These are phyloP conservation scores for Diutina ranongensis DNA, from an alignment of 1,139 yeast species.

Conservation along the genomic window DNA sequence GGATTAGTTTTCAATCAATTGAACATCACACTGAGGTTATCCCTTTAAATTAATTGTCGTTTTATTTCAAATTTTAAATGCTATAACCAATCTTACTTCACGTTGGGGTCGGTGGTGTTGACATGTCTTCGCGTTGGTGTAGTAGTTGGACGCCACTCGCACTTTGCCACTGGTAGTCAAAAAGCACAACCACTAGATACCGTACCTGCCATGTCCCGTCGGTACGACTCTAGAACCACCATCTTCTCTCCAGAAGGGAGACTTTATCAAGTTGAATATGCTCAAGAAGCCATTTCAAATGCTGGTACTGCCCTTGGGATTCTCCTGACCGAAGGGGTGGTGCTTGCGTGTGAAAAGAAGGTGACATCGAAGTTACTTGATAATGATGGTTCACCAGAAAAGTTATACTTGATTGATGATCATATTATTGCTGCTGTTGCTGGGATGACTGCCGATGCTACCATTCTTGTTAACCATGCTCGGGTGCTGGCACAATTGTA, in stretches of 20 bases:
- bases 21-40: no score
- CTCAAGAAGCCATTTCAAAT: conserved; percentile 92
- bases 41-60: no score
- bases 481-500: conserved; percentile 77
- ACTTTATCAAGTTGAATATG: conserved; percentile 91
- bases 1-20: no score
- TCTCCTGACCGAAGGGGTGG: conserved; percentile 86
- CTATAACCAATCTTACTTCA: no score
- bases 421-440: conserved; percentile 92
- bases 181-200: no score
- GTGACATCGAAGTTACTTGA: conserved; percentile 86
- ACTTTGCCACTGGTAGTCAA: background rate
- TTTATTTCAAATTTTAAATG: no score
- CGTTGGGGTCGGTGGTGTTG: no score
- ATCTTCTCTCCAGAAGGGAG: conserved; percentile 98
- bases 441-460: conserved; percentile 96
- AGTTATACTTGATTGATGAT: conserved; percentile 69
- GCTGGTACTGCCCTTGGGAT: conserved; percentile 98
- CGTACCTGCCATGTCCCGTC: conserved; percentile 27
- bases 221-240: conserved; percentile 92
- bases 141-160: no score
- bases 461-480: conserved; percentile 82
- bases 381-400: conserved; percentile 89
- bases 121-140: no score
- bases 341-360: conserved; percentile 91